Conservation (phyloP, 164 flowering plant genomes). For the Tinospora cordifolia region DNA sequence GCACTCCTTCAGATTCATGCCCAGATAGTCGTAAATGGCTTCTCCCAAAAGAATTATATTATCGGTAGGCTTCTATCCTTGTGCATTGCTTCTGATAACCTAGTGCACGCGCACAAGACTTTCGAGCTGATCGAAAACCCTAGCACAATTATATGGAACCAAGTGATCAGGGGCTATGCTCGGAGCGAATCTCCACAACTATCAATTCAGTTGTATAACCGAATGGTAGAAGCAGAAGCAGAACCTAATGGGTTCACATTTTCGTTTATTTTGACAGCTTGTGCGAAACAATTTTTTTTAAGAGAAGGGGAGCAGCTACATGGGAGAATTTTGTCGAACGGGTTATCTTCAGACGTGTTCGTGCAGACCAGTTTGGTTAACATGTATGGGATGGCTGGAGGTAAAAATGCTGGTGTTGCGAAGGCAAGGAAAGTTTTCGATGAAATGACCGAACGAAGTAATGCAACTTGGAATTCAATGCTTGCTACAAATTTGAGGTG, state of each 20-base stretch:
- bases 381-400: slow-evolving; percentile 29
- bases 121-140: slow-evolving; percentile 32
- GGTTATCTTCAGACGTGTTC: slow-evolving; percentile 35
- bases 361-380: slow-evolving; percentile 53
- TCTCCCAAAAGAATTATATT: slow-evolving; percentile 43
- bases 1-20: slow-evolving; percentile 37
- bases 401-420: slow-evolving; percentile 8
- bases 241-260: slow-evolving; percentile 48
- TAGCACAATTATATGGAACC: slow-evolving; percentile 48
- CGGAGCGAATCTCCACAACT: slow-evolving; percentile 16
- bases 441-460: slow-evolving; percentile 30
- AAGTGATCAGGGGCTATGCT: slow-evolving; percentile 46
- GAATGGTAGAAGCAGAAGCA: slow-evolving; percentile 27
- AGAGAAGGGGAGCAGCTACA: slow-evolving; percentile 55
- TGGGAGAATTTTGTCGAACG: slow-evolving; percentile 34
- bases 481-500: slow-evolving; percentile 28
- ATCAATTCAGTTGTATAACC: slow-evolving; percentile 29
- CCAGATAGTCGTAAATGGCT: slow-evolving; percentile 40
- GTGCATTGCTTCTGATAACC: slow-evolving; percentile 26
- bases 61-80: slow-evolving; percentile 39
- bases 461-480: slow-evolving; percentile 47
- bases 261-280: slow-evolving; percentile 44
- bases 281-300: slow-evolving; percentile 28
- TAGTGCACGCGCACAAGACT: slow-evolving; percentile 26
- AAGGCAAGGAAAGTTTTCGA: slow-evolving; percentile 38